These are phyloP conservation scores for Abortiporus biennis DNA, from an alignment of 1,284 basidiomycete genomes.

Conservation along the genomic window DNA sequence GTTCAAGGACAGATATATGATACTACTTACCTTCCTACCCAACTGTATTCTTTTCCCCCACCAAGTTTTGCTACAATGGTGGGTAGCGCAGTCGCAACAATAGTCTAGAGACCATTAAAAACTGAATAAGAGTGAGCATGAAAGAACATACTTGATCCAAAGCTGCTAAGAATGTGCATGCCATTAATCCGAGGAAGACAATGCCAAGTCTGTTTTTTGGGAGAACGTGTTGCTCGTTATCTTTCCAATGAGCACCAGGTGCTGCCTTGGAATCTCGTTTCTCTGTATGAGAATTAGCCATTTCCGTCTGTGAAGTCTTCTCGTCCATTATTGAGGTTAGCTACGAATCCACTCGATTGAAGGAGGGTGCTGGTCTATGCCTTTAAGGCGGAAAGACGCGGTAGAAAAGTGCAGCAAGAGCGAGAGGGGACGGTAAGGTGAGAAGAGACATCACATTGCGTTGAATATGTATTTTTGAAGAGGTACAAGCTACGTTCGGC, in stretches of 20 bases:
- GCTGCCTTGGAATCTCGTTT: slow-evolving; percentile 1
- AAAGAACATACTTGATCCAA: slow-evolving; percentile 29
- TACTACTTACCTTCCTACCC: slow-evolving; percentile 63
- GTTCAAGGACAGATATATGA: not conserved
- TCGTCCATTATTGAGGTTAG: not conserved
- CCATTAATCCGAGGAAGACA: slow-evolving; percentile 35
- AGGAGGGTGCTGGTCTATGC: not conserved
- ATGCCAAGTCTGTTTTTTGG: slow-evolving; percentile 34
- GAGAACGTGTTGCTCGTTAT: slow-evolving; percentile 31
- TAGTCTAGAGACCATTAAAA: slow-evolving; percentile 40
- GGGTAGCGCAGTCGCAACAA: slow-evolving; percentile 76
- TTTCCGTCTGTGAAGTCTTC: not conserved
- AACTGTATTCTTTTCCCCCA: slow-evolving; percentile 63
- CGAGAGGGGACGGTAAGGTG: too few relatives aligned
- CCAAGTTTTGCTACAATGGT: slow-evolving; percentile 69
- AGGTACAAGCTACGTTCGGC: too few relatives aligned
- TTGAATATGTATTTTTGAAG: too few relatives aligned
- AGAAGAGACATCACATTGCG: too few relatives aligned
- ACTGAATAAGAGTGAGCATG: not conserved
- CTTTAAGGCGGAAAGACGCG: not conserved
- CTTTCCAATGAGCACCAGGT: slow-evolving; percentile 29
- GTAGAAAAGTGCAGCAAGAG: not conserved
- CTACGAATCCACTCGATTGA: too few relatives aligned
- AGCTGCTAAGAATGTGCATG: slow-evolving; percentile 37
- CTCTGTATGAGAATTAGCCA: not conserved